phyloP scores from a whole-genome alignment of 768 basidiomycete species.

The Peribolospora kevripleyi region DNA sequence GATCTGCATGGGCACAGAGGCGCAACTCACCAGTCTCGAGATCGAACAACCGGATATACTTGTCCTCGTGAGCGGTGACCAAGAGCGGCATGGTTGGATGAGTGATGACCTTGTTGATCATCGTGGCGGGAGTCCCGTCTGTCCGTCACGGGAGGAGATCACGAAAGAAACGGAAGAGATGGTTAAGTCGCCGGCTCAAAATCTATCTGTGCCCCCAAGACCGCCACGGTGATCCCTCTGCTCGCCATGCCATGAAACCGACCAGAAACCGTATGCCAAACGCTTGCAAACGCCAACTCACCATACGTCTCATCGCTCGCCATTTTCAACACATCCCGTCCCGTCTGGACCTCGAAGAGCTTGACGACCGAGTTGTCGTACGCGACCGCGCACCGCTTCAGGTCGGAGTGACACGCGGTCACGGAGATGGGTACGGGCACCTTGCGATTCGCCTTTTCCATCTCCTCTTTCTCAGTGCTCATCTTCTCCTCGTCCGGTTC shows the following conservation, averaged over 20 bases:
- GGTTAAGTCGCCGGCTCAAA: too few relatives aligned
- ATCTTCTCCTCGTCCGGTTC: neutral
- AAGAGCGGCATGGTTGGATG: slow-evolving; percentile 76
- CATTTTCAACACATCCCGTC: slow-evolving; percentile 40
- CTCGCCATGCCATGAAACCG: neutral
- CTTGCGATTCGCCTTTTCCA: too few relatives aligned
- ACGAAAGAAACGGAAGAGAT: neutral
- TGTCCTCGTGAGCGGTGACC: slow-evolving; percentile 81
- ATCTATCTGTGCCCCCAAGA: too few relatives aligned
- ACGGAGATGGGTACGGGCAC: slow-evolving; percentile 48
- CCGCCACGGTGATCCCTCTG: too few relatives aligned
- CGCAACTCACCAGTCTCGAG: slow-evolving; percentile 40
- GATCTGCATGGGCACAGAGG: neutral
- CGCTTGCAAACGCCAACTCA: slow-evolving; percentile 30
- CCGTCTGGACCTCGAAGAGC: slow-evolving; percentile 70
- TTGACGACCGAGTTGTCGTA: slow-evolving; percentile 73
- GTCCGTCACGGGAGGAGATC: slow-evolving; percentile 1
- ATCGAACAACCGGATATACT: slow-evolving; percentile 73
- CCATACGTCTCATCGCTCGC: slow-evolving; percentile 26
- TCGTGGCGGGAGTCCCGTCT: slow-evolving; percentile 53
- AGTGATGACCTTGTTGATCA: slow-evolving; percentile 64
- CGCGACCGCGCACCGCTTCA: slow-evolving; percentile 70
- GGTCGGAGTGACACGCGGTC: slow-evolving; percentile 48
- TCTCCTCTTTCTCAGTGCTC: slow-evolving; percentile 7
- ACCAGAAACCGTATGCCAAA: slow-evolving; percentile 19